Conservation (phyloP, 2,329 filamentous ascomycete species). For the Canariomyces notabilis region DNA sequence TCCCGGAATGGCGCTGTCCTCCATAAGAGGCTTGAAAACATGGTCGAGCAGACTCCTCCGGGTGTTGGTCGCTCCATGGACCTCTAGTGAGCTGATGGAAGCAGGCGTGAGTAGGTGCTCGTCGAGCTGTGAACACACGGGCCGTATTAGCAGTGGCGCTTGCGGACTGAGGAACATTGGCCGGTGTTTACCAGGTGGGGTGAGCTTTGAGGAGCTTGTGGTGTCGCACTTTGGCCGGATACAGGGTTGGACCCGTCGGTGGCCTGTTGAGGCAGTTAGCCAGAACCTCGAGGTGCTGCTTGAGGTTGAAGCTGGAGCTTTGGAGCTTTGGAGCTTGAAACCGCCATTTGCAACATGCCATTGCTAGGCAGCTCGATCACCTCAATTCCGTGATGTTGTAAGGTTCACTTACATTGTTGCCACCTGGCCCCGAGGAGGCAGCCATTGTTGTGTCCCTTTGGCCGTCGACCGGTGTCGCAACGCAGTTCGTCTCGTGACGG, state of each 20-base stretch:
- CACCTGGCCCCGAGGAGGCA: conserved; percentile 12
- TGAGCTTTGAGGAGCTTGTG: conserved; percentile 2
- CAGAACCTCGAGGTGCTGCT: neutral
- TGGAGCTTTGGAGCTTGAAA: neutral
- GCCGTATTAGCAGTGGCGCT: conserved; percentile 4
- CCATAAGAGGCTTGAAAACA: conserved; percentile 72
- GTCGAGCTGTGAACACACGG: conserved; percentile 53
- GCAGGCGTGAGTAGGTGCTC: conserved; percentile 83
- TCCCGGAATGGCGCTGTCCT: conserved; percentile 57
- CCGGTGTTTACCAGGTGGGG: conserved; percentile 12
- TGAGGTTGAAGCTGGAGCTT: neutral
- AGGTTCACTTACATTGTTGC: conserved; percentile 22
- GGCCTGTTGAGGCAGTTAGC: conserved; percentile 8
- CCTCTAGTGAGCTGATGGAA: conserved; percentile 76
- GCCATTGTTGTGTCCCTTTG: conserved; percentile 18
- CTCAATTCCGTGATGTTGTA: no score
- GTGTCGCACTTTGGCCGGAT: neutral
- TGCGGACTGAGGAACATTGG: neutral
- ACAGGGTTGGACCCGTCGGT: conserved; percentile 10
- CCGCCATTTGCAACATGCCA: no score
- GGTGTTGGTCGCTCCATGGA: conserved; percentile 81
- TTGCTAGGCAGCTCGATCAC: no score
- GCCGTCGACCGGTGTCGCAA: neutral
- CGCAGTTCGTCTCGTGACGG: neutral
- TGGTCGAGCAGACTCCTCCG: conserved; percentile 76